phyloP scores from a whole-genome alignment of 2,329 filamentous ascomycete genomes.

The Exophiala viscosa region DNA sequence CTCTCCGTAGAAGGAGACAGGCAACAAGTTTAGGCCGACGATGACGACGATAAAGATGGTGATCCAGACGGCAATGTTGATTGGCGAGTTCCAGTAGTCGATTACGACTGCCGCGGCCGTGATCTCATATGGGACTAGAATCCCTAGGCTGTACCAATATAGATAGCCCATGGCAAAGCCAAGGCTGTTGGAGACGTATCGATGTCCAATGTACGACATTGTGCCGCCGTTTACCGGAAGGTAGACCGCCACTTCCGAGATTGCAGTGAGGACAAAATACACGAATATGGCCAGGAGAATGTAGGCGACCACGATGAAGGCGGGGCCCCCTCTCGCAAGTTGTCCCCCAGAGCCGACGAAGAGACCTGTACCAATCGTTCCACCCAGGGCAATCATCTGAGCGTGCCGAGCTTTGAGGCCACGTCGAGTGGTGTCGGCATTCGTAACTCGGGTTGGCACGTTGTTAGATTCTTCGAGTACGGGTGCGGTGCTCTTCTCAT shows the following conservation, averaged over 20 bases:
- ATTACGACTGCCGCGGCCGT: constrained; percentile 77
- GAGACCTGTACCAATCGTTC: constrained; percentile 53
- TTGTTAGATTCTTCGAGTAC: too few species aligned
- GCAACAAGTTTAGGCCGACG: constrained; percentile 64
- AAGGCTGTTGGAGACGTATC: constrained; percentile 74
- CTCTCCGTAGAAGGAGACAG: constrained; percentile 67
- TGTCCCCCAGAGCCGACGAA: constrained; percentile 3
- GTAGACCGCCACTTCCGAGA: constrained; percentile 50
- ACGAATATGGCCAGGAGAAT: constrained; percentile 42
- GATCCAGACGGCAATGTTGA: constrained; percentile 77
- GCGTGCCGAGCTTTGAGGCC: too few species aligned
- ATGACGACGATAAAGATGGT: constrained; percentile 64
- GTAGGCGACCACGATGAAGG: constrained; percentile 28
- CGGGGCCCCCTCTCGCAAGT: constrained; percentile 1
- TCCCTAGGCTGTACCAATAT: constrained; percentile 75
- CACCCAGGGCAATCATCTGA: constrained; percentile 49
- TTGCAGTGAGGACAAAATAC: constrained; percentile 24
- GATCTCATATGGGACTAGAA: constrained; percentile 77
- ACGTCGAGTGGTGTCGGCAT: too few species aligned
- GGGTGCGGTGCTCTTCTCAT: too few species aligned
- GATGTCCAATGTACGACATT: constrained; percentile 43
- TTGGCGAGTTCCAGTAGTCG: constrained; percentile 65
- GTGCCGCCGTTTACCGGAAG: constrained; percentile 60
- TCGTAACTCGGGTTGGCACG: too few species aligned
- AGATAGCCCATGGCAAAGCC: constrained; percentile 74